Percentiles rank a stretch among this genome's conserved stretches.
phyloP scores from a whole-genome alignment of 1,284 basidiomycete species.

The Golubevia sp. region DNA sequence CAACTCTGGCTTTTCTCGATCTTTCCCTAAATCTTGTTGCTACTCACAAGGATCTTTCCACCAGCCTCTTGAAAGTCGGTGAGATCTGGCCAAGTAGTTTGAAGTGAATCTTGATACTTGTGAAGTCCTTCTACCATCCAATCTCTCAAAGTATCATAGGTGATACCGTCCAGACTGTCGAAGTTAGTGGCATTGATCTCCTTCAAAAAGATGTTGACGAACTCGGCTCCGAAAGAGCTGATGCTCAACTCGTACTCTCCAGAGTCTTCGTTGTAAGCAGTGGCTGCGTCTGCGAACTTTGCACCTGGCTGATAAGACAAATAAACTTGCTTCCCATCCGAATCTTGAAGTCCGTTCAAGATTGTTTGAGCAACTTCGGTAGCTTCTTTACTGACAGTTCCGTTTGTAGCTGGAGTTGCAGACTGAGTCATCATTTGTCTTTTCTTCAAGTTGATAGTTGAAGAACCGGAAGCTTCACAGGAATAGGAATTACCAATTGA shows the following conservation, averaged over 20 bases:
- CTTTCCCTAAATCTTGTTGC: no score
- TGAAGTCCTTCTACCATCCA: slow-evolving; percentile 4
- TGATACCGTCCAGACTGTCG: slow-evolving; percentile 1
- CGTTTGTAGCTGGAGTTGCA: no score
- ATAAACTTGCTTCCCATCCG: no score
- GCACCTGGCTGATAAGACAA: not conserved
- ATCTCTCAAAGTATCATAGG: not conserved
- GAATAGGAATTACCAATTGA: not conserved
- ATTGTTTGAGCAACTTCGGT: no score
- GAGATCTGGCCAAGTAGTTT: slow-evolving; percentile 1
- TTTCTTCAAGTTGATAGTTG: no score
- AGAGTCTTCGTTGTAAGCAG: not conserved
- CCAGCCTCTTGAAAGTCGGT: no score
- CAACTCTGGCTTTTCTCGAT: no score
- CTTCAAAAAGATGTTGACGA: not conserved
- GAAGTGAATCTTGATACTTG: not conserved
- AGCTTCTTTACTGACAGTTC: no score
- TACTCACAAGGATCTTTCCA: no score
- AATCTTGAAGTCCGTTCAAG: no score
- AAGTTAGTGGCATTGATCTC: not conserved
- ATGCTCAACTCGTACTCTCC: not conserved
- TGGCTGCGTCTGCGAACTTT: not conserved
- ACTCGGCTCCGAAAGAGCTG: not conserved
- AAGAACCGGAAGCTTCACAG: no score
- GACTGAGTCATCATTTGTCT: no score